Percentiles rank a stretch among this genome's conserved stretches.
Evolutionary conservation across 257 asterid genomes (phyloP).

Genomic region (Gentiana dahurica): DNA sequence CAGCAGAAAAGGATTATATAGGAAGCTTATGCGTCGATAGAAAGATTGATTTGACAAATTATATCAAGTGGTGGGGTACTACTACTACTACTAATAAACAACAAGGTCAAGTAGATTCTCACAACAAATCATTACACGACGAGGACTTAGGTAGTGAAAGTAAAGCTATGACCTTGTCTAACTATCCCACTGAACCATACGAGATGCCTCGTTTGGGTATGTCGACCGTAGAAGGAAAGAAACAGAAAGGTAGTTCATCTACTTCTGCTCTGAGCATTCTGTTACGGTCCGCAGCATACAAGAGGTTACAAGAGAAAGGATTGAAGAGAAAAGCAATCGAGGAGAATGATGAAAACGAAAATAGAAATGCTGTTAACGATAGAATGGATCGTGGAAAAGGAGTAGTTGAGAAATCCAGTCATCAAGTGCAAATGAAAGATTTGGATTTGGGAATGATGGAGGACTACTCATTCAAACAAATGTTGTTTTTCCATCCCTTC

Average conservation of each 20-base stretch:
- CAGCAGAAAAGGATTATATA: conserved; percentile 50
- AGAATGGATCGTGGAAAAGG: conserved; percentile 50
- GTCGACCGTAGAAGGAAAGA: conserved; percentile 39
- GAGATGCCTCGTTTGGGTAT: conserved; percentile 87
- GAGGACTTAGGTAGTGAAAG: conserved; percentile 68
- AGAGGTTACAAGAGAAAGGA: conserved; percentile 63
- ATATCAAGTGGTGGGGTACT: conserved; percentile 94
- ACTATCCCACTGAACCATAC: conserved; percentile 71
- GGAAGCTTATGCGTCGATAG: conserved; percentile 58
- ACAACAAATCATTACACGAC: conserved; percentile 56
- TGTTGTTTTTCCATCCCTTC: conserved; percentile 5
- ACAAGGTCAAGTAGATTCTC: conserved; percentile 46
- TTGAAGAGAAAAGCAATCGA: conserved; percentile 52
- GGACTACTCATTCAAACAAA: conserved; percentile 53
- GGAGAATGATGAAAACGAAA: conserved; percentile 68
- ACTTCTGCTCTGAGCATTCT: conserved; percentile 71
- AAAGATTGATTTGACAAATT: conserved; percentile 85
- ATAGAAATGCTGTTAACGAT: conserved; percentile 34
- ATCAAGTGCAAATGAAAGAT: conserved; percentile 46
- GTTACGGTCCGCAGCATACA: conserved; percentile 71
- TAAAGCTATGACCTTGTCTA: conserved; percentile 46
- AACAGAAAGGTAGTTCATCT: conserved; percentile 31
- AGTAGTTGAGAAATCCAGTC: conserved; percentile 33
- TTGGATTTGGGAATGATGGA: conserved; percentile 48
- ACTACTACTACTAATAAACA: conserved; percentile 15